Evolutionary conservation across 2,329 filamentous ascomycete genomes (phyloP), one percentile per base, ranked within the genome.

Genomic region (Neonectria magnoliae): DNA sequence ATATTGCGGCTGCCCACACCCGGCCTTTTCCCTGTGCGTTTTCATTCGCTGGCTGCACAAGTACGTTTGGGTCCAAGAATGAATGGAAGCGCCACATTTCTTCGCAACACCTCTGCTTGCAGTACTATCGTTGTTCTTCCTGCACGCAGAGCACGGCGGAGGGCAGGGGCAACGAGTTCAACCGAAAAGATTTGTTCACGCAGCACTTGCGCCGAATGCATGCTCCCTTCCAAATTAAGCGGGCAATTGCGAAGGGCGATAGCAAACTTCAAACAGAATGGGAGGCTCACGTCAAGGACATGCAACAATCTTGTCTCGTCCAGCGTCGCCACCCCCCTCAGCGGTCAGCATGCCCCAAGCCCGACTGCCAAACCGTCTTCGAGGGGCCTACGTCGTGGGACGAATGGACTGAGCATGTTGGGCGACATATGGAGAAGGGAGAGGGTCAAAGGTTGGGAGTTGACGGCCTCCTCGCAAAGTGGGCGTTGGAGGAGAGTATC

Each of bases 151-250:
- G 80, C 61, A 81, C 81, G 2, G 78, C 80, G 0, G 86, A 88
- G 64, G 86, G 86, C 36, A 88, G 86, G 67, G 86, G 85, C 4
- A 89, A 88, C 66, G 88, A 91, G 77, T 98, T 98, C 80, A 98
- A 98, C 78, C 91, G 95, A 73, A 98, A 97, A 77, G 95, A 98
- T 76, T 87, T 99, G 13, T 99, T 98, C 78, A 95, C 93, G 0
- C 95, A 98, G 76, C 95, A 99, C 74, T 86, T 97, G 14, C 91
- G 94, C 14, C 92, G 95, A 51, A 98, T 98, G 95, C 96, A 99
- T 73, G 90, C 91, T 0, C 90, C 91, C 0, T 88, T 88, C 45
- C 84, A 88, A 73, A 89, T 88, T 73, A 86, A 88, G 73, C 84
- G 87, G 72, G 79, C 85, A 10, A 79, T 86, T 18, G 80, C 83